Base-by-base conservation (phyloP, 805 yeast species). In the Saccharomycopsis sp. region DNA sequence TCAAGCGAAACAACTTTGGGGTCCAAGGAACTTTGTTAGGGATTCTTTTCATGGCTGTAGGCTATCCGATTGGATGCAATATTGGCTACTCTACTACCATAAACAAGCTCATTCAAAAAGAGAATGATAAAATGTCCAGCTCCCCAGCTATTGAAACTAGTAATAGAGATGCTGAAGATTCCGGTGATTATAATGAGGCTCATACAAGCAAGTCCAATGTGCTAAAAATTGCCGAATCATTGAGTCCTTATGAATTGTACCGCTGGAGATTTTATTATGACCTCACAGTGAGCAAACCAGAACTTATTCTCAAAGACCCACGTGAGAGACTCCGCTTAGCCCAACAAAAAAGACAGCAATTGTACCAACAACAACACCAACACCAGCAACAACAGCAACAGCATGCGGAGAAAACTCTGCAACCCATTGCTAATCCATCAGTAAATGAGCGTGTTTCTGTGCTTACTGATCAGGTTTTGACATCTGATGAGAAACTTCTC, bases 221-320 rank as follows among this genome's bases (percentile, higher is more conserved):
- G 9, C 9, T 52, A 7, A 25, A 51, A 14, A 24, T 56, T 3
- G 61, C 58, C 3, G 53, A 58, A 29, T 55, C 53, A 2, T 42
- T 58, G 20, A 20, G 52, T n/a, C 41, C 25, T 19, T 23, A 24
- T 44, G 49, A 44, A 44, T 17, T 44, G 22, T 52, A 44, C 12
- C 35, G 47, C 20, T 58, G 61, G 61, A 22, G 25, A n/a, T 24
- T 15, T 24, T 58, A 58, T 41, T 58, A 55, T 53, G 58, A 49
- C 22, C 12, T 55, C 35, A 58, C 61, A n/a, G 34, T 51, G 15
- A 34, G 19, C 29, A 53, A 55, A 15, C 61, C 61, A 8, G 58
- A 52, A n/a, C 17, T 17, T 8, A 35, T 23, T 14, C 34, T 58
- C 2, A 53, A 53, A 52, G 61, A 58, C 34, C 61, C 61, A 23